Conservation (phyloP, 108 stramenopile genomes). For the Fistulifera solaris region DNA sequence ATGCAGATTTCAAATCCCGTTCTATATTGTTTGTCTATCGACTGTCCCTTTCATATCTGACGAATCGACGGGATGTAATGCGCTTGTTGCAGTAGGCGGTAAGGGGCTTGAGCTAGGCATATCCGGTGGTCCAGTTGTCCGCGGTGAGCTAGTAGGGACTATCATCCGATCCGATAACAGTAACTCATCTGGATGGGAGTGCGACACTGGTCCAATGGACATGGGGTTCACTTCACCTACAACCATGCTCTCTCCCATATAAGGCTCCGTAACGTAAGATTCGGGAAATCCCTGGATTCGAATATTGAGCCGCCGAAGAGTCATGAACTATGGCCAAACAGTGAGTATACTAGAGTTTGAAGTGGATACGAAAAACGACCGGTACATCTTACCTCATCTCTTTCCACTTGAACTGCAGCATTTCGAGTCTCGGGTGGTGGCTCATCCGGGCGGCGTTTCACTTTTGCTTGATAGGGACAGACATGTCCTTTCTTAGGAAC, state of each 20-base stretch:
- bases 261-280: constrained; percentile 69
- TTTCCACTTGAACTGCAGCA: constrained; percentile 82
- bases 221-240: constrained; percentile 19
- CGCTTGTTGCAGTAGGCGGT: too few species aligned
- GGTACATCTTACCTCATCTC: constrained; percentile 63
- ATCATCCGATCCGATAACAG: constrained; percentile 3
- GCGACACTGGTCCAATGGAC: constrained; percentile 6
- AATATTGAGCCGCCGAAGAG: constrained; percentile 72
- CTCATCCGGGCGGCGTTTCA: constrained; percentile 72
- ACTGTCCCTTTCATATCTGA: too few species aligned
- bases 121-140: constrained; percentile 3
- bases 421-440: constrained; percentile 75
- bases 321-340: constrained; percentile 49
- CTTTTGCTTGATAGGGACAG: constrained; percentile 87
- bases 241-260: constrained; percentile 32
- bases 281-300: constrained; percentile 86
- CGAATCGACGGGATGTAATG: too few species aligned
- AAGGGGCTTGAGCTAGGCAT: too few species aligned
- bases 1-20: too few species aligned
- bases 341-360: constrained; percentile 1
- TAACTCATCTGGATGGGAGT: constrained; percentile 8
- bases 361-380: not conserved
- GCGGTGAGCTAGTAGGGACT: not conserved
- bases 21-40: too few species aligned
- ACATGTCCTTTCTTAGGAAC: constrained; percentile 89